These are phyloP conservation scores for Aspergillus neotritici DNA, from an alignment of 2,329 filamentous ascomycete genomes.

Conservation along the genomic window DNA sequence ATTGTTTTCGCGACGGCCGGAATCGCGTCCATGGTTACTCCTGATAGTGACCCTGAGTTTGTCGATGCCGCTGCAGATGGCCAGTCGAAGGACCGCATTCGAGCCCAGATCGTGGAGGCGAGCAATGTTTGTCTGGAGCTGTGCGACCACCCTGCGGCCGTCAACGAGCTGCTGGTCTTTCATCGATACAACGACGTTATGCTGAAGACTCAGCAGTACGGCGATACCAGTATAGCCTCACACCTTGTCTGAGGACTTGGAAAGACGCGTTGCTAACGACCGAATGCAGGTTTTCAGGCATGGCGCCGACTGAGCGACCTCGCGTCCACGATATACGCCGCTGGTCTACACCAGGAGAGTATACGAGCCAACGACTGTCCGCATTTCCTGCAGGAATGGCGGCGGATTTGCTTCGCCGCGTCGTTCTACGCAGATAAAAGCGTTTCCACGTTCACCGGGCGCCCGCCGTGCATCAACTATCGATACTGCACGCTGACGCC, in stretches of 20 bases:
- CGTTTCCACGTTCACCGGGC: conserved; percentile 47
- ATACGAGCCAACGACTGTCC: conserved; percentile 27
- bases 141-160: conserved; percentile 29
- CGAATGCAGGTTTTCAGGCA: conserved; percentile 39
- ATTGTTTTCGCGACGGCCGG: conserved; percentile 37
- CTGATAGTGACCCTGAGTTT: conserved; percentile 28
- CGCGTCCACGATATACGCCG: conserved; percentile 43
- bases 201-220: conserved; percentile 30
- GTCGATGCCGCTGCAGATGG: conserved; percentile 15
- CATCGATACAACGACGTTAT: conserved; percentile 30
- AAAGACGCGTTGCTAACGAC: not conserved
- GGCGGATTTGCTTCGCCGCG: conserved; percentile 38
- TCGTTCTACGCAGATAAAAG: conserved; percentile 46
- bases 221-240: conserved; percentile 30
- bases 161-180: conserved; percentile 32
- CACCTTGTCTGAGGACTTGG: conserved; percentile 17
- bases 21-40: conserved; percentile 28
- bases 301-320: conserved; percentile 47
- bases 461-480: conserved; percentile 44
- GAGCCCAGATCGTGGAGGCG: conserved; percentile 29
- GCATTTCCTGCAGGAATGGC: conserved; percentile 38
- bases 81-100: conserved; percentile 24
- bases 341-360: conserved; percentile 44
- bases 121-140: conserved; percentile 30
- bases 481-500: conserved; percentile 39